Evolutionary conservation across 768 basidiomycete genomes (phyloP).

Genomic region (Pulveroboletus sp.): DNA sequence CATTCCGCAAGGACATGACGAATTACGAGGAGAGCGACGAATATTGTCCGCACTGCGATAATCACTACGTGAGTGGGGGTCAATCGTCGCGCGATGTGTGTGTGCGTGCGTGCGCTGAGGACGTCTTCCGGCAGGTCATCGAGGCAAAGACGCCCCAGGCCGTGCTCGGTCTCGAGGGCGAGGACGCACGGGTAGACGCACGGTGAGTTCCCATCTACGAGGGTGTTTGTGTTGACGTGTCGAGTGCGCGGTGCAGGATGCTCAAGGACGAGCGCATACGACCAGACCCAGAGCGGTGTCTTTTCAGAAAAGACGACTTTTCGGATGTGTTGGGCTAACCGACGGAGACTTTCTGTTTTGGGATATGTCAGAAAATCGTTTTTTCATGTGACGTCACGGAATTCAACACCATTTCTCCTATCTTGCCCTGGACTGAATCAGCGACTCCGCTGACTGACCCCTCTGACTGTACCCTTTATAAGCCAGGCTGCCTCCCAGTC

Average conservation of each 20-base stretch:
- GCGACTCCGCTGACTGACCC: slow-evolving; percentile 7
- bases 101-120: background rate
- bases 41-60: slow-evolving; percentile 97
- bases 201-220: slow-evolving; percentile 49
- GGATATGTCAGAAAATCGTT: slow-evolving; percentile 11
- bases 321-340: slow-evolving; percentile 41
- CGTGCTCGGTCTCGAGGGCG: slow-evolving; percentile 81
- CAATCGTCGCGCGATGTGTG: background rate
- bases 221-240: background rate
- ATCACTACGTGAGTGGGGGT: slow-evolving; percentile 78
- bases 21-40: slow-evolving; percentile 95
- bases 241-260: slow-evolving; percentile 48
- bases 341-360: slow-evolving; percentile 9
- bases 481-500: background rate
- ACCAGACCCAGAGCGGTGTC: slow-evolving; percentile 42
- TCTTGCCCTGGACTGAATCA: slow-evolving; percentile 9
- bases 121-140: slow-evolving; percentile 56
- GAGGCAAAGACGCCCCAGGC: slow-evolving; percentile 90
- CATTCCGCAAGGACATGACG: slow-evolving; percentile 93
- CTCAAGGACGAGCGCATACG: slow-evolving; percentile 83
- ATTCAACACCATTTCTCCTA: slow-evolving; percentile 18
- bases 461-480: slow-evolving; percentile 12
- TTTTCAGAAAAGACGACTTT: slow-evolving; percentile 48
- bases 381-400: slow-evolving; percentile 18
- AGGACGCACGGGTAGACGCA: slow-evolving; percentile 83